Evolutionary conservation across 352 stramenopile species (phyloP).

Genomic region (Pythium utonaiense): DNA sequence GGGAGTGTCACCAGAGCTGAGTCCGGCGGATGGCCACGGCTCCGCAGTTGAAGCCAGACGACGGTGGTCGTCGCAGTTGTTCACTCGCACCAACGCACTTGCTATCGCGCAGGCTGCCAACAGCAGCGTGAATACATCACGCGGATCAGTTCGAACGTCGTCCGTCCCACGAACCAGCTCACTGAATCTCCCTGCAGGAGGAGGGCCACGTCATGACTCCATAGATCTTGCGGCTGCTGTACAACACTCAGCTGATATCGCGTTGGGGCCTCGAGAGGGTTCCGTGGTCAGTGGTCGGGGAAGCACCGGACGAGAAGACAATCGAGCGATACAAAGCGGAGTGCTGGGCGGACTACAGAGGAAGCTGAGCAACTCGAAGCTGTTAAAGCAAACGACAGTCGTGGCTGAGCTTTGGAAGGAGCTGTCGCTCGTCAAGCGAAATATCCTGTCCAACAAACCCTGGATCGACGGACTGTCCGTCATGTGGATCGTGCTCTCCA

Average conservation of each 20-base stretch:
- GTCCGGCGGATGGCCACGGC: not conserved
- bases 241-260: not conserved
- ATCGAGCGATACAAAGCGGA: not conserved
- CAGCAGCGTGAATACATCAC: not conserved
- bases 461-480: constrained; percentile 30
- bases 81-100: not conserved
- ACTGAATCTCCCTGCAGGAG: not conserved
- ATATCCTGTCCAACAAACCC: constrained; percentile 26
- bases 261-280: not conserved
- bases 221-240: not conserved
- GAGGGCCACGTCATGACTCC: not conserved
- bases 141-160: not conserved
- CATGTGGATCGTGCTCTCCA: constrained; percentile 33
- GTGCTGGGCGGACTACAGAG: constrained; percentile 9
- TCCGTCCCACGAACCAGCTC: not conserved
- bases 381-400: constrained; percentile 2
- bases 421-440: constrained; percentile 28
- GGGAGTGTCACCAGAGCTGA: not conserved
- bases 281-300: not conserved
- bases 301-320: not conserved
- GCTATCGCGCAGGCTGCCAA: not conserved
- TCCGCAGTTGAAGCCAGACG: not conserved
- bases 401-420: constrained; percentile 27
- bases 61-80: not conserved
- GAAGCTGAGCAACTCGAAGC: constrained; percentile 12